Evolutionary conservation across 2,329 filamentous ascomycete genomes (phyloP).

Genomic region (Aspergillus puulaauensis): DNA sequence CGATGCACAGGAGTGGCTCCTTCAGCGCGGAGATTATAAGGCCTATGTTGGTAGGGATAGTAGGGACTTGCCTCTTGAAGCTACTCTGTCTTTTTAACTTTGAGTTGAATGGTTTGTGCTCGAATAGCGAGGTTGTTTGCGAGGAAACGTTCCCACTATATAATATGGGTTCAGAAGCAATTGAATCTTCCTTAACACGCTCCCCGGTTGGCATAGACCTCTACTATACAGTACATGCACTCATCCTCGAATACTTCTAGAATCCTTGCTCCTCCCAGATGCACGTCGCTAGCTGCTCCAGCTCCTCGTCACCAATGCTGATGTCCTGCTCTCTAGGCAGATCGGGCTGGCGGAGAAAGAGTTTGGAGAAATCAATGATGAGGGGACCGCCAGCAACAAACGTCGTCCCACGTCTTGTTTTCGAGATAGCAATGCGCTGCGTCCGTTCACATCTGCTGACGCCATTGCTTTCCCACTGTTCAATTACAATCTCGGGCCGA

Average conservation of each 20-base stretch:
- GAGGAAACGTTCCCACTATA: too few relatives aligned
- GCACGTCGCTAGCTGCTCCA: neutral
- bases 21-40: conserved; percentile 15
- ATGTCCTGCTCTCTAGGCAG: neutral
- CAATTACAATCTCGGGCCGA: neutral
- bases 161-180: too few relatives aligned
- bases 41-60: conserved; percentile 26
- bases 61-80: conserved; percentile 19
- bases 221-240: too few relatives aligned
- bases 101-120: too few relatives aligned
- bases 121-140: accelerated
- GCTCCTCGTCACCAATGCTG: neutral
- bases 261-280: neutral
- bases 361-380: neutral
- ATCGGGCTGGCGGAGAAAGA: neutral
- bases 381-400: neutral
- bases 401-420: neutral
- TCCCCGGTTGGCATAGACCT: too few relatives aligned
- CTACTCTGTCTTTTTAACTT: neutral
- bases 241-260: too few relatives aligned
- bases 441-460: neutral
- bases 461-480: too few relatives aligned
- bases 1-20: conserved; percentile 24
- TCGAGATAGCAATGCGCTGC: neutral
- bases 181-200: too few relatives aligned